Conservation (phyloP, 176 grass and related monocot genomes). For the Cymbopogon citratus region DNA sequence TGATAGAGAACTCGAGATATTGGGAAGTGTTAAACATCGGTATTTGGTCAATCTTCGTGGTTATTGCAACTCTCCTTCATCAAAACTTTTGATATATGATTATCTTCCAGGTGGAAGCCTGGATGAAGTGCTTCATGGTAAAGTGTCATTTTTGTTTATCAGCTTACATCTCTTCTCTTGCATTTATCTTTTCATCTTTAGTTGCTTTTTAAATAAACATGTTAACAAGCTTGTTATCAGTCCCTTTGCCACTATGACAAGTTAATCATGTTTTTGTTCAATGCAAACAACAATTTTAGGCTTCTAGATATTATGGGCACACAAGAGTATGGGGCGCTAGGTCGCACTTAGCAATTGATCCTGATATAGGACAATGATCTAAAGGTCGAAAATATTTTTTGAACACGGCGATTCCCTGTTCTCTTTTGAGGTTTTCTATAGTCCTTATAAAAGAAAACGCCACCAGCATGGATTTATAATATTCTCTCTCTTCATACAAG, state of each 20-base stretch:
- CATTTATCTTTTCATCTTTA: neutral
- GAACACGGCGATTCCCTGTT: neutral
- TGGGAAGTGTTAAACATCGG: slow-evolving; percentile 97
- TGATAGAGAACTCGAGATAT: slow-evolving; percentile 98
- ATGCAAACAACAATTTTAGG: neutral
- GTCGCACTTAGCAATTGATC: neutral
- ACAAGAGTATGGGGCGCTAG: neutral
- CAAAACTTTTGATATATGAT: slow-evolving; percentile 96
- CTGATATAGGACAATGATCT: neutral
- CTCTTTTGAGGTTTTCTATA: neutral
- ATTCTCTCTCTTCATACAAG: neutral
- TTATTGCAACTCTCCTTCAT: slow-evolving; percentile 95
- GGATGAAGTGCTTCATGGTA: slow-evolving; percentile 92
- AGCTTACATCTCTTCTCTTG: neutral
- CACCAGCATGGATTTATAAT: neutral
- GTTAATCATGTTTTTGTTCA: neutral
- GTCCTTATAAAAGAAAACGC: neutral
- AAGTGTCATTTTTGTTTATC: slow-evolving; percentile 15
- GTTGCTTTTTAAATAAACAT: slow-evolving; percentile 1
- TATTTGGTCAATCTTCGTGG: slow-evolving; percentile 98
- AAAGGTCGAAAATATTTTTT: neutral
- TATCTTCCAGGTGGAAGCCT: slow-evolving; percentile 94
- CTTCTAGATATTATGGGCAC: neutral
- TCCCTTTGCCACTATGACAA: slow-evolving; percentile 3
- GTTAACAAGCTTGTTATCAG: neutral